Evolutionary conservation across 2,329 filamentous ascomycete species (phyloP), one percentile per base, ranked within the genome.

Genomic region (Aureobasidium sp.): DNA sequence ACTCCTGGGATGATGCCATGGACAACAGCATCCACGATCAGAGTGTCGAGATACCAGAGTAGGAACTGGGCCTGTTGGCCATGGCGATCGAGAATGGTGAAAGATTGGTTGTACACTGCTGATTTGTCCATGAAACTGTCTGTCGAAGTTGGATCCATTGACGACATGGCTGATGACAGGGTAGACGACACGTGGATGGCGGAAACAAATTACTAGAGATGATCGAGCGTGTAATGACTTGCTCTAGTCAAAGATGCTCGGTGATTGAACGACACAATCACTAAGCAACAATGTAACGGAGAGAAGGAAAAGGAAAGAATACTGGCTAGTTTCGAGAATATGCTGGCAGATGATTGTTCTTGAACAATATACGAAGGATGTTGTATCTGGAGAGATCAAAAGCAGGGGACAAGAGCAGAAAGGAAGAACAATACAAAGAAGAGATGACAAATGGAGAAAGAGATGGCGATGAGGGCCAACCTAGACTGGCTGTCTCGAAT

Each of bases 1-100:
- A 89, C 84, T 70, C 74, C 78, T 39, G 79, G 69, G 8, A 74
- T 74, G 62, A 78, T 72, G 63, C 77, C 77, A 69, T 81, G 88
- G 21, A 89, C 84, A 70, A 74, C 78, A 39, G 79, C 70, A 10
- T 74, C 74, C 61, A 78, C 71, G 63, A 77, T 77, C 68, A 81
- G 81, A 62, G 75, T 71, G 59, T 79, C 72, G 54, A 77, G 77
- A 3, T 64, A 59, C 66, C 84, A 50, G 62, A 85, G 71, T 47
- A 70, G 66, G 42, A 80, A 68, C 0, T 70, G 65, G 64, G 82
- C 69, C 1, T 70, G 73, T 29, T 79, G 79, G 69, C 84, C 75
- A 3, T 73, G 67, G 32, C 70, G 64, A 41, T 64, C 63, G 49
- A 73, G 69, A 55, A 87, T 69, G 42, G 72, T 79, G 68, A 87